A percentile compares a stretch with the other conserved stretches of the same genome.
These are phyloP conservation scores for Trichoderma simmonsii DNA, from an alignment of 2,329 filamentous ascomycete genomes.

Conservation along the genomic window DNA sequence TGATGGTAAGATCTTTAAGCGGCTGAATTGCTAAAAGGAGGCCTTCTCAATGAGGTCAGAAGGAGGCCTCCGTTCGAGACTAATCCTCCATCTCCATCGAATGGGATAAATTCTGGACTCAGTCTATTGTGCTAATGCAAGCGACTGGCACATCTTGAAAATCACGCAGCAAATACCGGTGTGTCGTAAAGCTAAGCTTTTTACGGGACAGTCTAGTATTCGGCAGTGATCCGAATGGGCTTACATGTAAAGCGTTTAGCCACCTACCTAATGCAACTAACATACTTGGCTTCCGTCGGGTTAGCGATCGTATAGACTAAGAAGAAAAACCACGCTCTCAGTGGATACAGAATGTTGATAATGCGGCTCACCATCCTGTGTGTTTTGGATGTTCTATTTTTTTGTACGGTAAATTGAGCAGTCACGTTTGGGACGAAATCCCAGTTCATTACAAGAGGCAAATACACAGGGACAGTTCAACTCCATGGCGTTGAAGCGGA, in stretches of 20 bases:
- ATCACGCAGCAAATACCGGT: background rate
- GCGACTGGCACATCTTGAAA: background rate
- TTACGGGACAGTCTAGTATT: background rate
- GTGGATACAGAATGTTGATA: background rate
- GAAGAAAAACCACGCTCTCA: background rate
- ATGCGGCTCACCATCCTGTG: too few relatives aligned
- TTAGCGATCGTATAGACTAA: background rate
- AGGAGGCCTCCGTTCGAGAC: background rate
- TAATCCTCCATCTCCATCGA: background rate
- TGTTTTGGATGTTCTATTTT: too few relatives aligned
- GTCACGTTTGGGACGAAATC: too few relatives aligned
- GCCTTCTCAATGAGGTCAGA: background rate
- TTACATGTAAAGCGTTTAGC: background rate
- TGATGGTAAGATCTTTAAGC: background rate
- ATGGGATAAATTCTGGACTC: background rate
- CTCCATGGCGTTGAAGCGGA: too few relatives aligned
- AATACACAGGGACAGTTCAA: background rate
- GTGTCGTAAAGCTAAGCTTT: background rate
- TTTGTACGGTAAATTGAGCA: too few relatives aligned
- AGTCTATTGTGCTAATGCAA: background rate
- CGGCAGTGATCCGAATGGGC: background rate
- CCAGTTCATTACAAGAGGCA: too few relatives aligned
- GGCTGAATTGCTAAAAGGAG: background rate
- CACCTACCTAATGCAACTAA: background rate
- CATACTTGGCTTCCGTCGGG: background rate